Conservation (phyloP, 208 protist species). For the Wallacemonas sp. region DNA sequence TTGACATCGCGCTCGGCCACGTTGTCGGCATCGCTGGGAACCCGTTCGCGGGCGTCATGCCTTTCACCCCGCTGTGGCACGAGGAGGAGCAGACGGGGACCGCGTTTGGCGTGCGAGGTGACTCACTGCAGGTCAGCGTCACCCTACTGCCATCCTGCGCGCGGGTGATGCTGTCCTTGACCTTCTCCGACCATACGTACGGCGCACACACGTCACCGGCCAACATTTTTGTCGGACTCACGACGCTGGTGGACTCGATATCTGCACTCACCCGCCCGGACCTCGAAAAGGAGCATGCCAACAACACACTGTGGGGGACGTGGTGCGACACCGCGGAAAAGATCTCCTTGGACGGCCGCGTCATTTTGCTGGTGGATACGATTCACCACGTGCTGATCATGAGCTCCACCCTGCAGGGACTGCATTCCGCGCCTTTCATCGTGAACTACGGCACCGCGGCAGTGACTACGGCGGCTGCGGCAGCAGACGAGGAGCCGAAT, state of each 20-base stretch:
- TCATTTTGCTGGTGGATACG: constrained; percentile 74
- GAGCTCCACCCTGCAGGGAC: constrained; percentile 62
- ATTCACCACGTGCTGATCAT: constrained; percentile 54
- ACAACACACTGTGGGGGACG: constrained; percentile 74
- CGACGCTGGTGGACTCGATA: constrained; percentile 41
- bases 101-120: constrained; percentile 35
- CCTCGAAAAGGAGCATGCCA: constrained; percentile 56
- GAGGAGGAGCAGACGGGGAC: constrained; percentile 41
- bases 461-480: not conserved
- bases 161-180: constrained; percentile 47
- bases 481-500: constrained; percentile 34
- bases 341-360: constrained; percentile 33
- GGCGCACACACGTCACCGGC: constrained; percentile 37
- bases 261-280: constrained; percentile 51
- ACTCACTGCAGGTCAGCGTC: constrained; percentile 63
- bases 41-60: constrained; percentile 74
- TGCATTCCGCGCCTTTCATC: constrained; percentile 65
- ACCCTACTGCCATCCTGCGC: constrained; percentile 68
- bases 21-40: constrained; percentile 71
- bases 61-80: constrained; percentile 73
- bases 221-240: constrained; percentile 79
- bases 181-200: constrained; percentile 17
- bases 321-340: constrained; percentile 78
- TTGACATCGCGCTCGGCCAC: constrained; percentile 68
- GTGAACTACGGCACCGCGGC: constrained; percentile 44